phyloP scores from a whole-genome alignment of 2,329 filamentous ascomycete species.

The Clarireedia monteithiana region DNA sequence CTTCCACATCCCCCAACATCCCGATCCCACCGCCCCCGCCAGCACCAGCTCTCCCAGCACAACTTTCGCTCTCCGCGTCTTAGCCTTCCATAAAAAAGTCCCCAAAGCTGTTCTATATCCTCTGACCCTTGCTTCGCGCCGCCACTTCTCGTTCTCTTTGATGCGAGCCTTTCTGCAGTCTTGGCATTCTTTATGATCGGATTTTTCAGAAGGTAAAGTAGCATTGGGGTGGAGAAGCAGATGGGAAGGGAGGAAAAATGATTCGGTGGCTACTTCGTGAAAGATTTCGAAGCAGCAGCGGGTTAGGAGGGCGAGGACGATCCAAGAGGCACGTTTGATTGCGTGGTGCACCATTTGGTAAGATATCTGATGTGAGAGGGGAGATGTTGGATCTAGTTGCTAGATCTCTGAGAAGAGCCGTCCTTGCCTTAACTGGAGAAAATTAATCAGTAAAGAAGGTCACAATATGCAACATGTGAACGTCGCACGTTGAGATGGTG shows the following conservation, averaged over 20 bases:
- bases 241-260: not conserved
- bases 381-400: too few species aligned
- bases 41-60: not conserved
- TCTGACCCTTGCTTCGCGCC: not conserved
- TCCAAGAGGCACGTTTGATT: slow-evolving; percentile 3
- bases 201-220: not conserved
- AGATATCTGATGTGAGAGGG: too few species aligned
- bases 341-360: not conserved
- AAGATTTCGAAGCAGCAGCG: not conserved
- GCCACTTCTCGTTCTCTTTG: not conserved
- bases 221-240: not conserved
- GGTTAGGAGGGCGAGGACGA: not conserved
- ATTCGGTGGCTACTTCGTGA: not conserved
- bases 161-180: too few species aligned
- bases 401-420: too few species aligned
- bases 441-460: too few species aligned
- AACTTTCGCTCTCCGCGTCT: not conserved
- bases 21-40: not conserved
- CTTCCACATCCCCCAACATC: not conserved
- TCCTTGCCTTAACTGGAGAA: too few species aligned
- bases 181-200: not conserved
- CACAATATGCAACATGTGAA: too few species aligned
- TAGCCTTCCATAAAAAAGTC: not conserved
- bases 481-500: too few species aligned
- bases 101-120: not conserved